Conservation (phyloP, 169 alveolate species). For the Eimeria sp. region DNA sequence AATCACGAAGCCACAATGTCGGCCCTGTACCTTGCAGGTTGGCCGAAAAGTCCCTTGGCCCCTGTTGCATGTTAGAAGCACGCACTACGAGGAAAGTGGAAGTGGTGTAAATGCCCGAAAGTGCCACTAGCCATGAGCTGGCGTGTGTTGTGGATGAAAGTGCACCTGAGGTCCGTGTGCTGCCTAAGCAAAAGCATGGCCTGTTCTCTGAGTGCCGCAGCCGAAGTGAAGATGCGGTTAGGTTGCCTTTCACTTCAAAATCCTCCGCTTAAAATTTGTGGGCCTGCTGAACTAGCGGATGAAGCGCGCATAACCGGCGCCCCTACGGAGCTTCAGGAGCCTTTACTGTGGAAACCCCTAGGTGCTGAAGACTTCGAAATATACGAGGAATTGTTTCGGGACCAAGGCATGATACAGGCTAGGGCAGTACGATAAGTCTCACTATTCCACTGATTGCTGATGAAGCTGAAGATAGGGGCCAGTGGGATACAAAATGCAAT, state of each 20-base stretch:
- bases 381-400: constrained; percentile 62
- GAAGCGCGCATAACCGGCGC: constrained; percentile 34
- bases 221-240: constrained; percentile 59
- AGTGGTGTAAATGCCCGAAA: neutral
- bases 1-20: constrained; percentile 79
- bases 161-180: neutral
- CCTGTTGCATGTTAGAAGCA: neutral
- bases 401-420: constrained; percentile 56
- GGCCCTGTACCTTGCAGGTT: constrained; percentile 76
- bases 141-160: neutral
- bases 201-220: neutral
- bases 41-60: neutral
- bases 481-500: neutral
- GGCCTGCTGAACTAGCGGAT: neutral
- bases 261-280: constrained; percentile 56
- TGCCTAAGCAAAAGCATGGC: neutral
- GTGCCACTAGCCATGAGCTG: too few relatives aligned
- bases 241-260: constrained; percentile 61
- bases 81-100: neutral
- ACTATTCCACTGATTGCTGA: neutral
- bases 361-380: constrained; percentile 62
- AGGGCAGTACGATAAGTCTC: constrained; percentile 31
- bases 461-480: neutral
- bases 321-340: constrained; percentile 69
- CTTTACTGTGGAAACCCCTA: constrained; percentile 66